Base-by-base conservation (phyloP, 225 moss, liverwort and hornwort genomes). In the Bryoerythrophyllum caledonicum region DNA sequence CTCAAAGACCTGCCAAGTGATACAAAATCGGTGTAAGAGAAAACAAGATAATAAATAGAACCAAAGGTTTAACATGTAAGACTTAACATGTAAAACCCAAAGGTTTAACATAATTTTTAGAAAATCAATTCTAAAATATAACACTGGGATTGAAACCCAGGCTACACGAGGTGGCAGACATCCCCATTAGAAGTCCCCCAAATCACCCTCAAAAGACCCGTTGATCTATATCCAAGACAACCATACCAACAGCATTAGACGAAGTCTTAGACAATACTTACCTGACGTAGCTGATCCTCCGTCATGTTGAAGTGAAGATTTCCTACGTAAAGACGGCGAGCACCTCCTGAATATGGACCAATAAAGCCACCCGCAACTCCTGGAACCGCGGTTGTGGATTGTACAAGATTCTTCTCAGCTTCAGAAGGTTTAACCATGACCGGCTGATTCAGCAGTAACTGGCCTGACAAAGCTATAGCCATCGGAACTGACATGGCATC, bases 381-480 rank as follows among this genome's bases (percentile, higher is more conserved):
- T 60, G 93, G 95, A 80, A 99, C 99, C 24, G 90, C 90, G 59
- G 99, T 95, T 41, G 99, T 95, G 63, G 99, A 99, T 72, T 95
- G 99, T 11, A 99, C 99, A 71, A 99, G 79, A 79, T 99, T 99
- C 83, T 99, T 99, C 84, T 99, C 99, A 74, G 99, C 99, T 82
- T 99, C 99, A 46, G 99, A 99, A 28, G 99, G 99, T 79, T 99
- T 99, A n/a, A 99, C 95, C 99, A 99, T 99, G 24, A 99, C 99
- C 72, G 95, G 99, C 83, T 95, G 99, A 34, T 91, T 91, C 61
- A 95, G 78, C 37, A 99, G 84, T 61, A 93, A 81, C 82, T 99
- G 99, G 51, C 99, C 99, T 63, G 99, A 99, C 76, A 99, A 86
- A 16, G 99, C 99, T 72, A 99, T 99, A 44, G 99, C 99, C 99